phyloP scores from a whole-genome alignment of 2,329 filamentous ascomycete genomes.

The Alternaria infectoria region DNA sequence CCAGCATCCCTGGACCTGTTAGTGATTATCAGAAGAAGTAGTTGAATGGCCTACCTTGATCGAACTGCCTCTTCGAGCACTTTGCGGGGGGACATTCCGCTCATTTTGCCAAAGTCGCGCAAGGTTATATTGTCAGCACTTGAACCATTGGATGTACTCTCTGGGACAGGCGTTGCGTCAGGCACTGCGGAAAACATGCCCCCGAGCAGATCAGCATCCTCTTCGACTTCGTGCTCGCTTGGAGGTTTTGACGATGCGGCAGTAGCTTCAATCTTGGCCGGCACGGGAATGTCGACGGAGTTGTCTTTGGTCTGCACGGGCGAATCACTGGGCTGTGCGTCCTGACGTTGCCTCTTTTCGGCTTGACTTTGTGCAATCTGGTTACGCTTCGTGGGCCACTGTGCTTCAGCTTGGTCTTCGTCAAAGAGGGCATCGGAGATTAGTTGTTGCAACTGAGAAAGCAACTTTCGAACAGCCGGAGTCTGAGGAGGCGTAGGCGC shows the following conservation, averaged over 20 bases:
- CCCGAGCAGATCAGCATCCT: slow-evolving; percentile 63
- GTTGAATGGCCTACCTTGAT: slow-evolving; percentile 63
- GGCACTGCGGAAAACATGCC: slow-evolving; percentile 61
- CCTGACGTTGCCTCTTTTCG: slow-evolving; percentile 24
- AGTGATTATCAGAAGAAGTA: not conserved
- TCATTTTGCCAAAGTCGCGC: slow-evolving; percentile 83
- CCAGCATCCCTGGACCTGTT: slow-evolving; percentile 66
- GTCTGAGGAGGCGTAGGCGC: slow-evolving; percentile 29
- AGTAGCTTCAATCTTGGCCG: not conserved
- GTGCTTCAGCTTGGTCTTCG: slow-evolving; percentile 52
- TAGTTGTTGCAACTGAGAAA: slow-evolving; percentile 76
- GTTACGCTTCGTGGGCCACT: slow-evolving; percentile 54
- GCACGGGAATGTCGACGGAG: not conserved
- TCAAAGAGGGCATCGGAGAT: slow-evolving; percentile 67
- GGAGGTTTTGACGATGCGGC: not conserved
- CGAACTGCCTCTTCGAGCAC: slow-evolving; percentile 88
- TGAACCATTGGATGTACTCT: slow-evolving; percentile 15
- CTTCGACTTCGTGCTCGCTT: slow-evolving; percentile 48
- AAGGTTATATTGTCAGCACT: slow-evolving; percentile 65
- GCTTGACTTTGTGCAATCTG: slow-evolving; percentile 51
- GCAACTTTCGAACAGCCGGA: slow-evolving; percentile 67
- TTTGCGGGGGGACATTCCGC: slow-evolving; percentile 75
- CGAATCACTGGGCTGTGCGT: not conserved
- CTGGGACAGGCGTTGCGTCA: slow-evolving; percentile 50
- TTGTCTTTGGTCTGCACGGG: not conserved